Conservation (phyloP, 345 rosid genomes). For the Aquilaria yunnanensis region DNA sequence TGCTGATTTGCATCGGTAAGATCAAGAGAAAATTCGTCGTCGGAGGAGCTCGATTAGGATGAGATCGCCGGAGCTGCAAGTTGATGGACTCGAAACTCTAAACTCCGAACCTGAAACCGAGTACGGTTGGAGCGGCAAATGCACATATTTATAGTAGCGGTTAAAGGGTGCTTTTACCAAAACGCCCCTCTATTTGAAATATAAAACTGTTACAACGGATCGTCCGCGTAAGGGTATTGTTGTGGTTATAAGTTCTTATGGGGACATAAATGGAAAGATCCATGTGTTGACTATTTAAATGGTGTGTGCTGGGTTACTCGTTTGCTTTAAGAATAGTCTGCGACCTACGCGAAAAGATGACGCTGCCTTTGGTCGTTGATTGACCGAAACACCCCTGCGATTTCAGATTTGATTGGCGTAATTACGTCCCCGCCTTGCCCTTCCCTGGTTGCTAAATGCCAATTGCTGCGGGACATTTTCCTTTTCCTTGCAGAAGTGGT, state of each 20-base stretch:
- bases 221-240: not conserved
- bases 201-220: too few relatives aligned
- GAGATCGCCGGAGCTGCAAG: not conserved
- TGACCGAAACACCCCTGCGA: conserved; percentile 1
- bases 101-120: not conserved
- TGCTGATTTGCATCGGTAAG: conserved; percentile 36
- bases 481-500: too few relatives aligned
- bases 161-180: conserved; percentile 5
- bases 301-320: not conserved
- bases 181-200: not conserved
- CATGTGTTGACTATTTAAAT: conserved; percentile 8
- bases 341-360: not conserved
- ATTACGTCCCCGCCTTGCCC: not conserved
- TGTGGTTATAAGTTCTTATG: not conserved
- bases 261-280: not conserved
- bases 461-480: too few relatives aligned
- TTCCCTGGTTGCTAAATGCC: not conserved
- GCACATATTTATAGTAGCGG: conserved; percentile 5
- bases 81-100: too few relatives aligned
- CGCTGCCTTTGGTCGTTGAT: not conserved
- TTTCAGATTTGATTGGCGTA: not conserved
- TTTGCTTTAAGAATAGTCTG: conserved; percentile 6
- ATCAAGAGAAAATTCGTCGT: not conserved
- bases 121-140: not conserved
- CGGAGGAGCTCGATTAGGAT: not conserved